Conservation (phyloP, 306 rosid species). For the Citrullus amarus region DNA sequence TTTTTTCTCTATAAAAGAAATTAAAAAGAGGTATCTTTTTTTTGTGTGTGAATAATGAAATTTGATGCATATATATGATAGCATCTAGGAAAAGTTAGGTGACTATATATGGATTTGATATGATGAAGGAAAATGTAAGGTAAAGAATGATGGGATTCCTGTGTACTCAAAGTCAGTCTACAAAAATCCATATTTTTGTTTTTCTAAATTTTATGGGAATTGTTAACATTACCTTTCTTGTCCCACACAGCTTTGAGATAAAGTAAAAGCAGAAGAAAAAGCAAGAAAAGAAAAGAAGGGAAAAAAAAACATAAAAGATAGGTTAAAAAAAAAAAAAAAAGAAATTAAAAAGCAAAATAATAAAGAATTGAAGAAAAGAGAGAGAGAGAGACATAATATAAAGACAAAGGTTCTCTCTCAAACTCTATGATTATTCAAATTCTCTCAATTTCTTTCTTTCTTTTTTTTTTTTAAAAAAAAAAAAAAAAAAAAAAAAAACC, state of each 20-base stretch:
- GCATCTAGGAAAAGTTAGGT: neutral
- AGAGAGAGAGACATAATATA: slow-evolving; percentile 17
- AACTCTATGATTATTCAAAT: slow-evolving; percentile 60
- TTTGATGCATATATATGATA: neutral
- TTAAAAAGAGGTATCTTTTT: neutral
- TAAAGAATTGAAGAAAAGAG: slow-evolving; percentile 22
- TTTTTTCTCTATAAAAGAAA: neutral
- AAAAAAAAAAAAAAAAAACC: slow-evolving; percentile 23
- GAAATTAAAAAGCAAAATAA: slow-evolving; percentile 30
- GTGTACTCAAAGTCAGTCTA: slow-evolving; percentile 26
- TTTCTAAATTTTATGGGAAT: slow-evolving; percentile 48
- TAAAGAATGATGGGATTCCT: slow-evolving; percentile 24
- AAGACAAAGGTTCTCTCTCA: slow-evolving; percentile 39
- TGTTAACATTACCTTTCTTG: slow-evolving; percentile 51
- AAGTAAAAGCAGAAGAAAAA: slow-evolving; percentile 28
- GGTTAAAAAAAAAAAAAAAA: slow-evolving; percentile 16
- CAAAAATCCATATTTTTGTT: slow-evolving; percentile 16
- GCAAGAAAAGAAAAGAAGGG: slow-evolving; percentile 25
- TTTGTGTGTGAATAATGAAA: neutral
- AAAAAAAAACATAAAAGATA: no score
- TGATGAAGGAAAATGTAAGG: slow-evolving; percentile 11
- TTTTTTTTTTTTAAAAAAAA: neutral
- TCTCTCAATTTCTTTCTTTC: slow-evolving; percentile 9
- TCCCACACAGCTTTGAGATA: slow-evolving; percentile 67
- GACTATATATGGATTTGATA: slow-evolving; percentile 7